Percentiles rank a stretch among this genome's conserved stretches.
Conservation (phyloP, 139 green algal species). For the Coccomyxa sp. region DNA sequence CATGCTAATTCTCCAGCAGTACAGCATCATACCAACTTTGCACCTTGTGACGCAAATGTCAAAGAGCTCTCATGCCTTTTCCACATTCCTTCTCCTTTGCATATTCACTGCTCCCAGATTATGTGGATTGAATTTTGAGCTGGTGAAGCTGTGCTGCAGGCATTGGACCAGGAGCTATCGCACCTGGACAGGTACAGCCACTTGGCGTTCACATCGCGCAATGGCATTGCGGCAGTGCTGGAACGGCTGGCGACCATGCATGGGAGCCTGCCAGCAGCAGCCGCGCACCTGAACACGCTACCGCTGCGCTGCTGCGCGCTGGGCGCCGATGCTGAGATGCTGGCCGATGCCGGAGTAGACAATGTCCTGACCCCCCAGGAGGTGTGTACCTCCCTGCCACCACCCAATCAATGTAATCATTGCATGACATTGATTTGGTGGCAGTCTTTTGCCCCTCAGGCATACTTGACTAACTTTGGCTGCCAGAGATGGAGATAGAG, state of each 20-base stretch:
- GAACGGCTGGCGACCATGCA: slow-evolving; percentile 24
- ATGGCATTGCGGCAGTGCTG: slow-evolving; percentile 58
- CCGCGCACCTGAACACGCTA: neutral
- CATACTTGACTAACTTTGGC: neutral
- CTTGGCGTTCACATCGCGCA: slow-evolving; percentile 61
- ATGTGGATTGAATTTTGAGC: neutral
- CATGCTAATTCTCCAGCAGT: neutral
- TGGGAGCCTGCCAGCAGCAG: neutral
- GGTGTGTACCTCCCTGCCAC: neutral
- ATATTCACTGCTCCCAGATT: neutral
- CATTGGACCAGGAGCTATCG: slow-evolving; percentile 12
- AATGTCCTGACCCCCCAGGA: slow-evolving; percentile 22
- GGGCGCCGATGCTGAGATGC: slow-evolving; percentile 35
- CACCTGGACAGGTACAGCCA: slow-evolving; percentile 28
- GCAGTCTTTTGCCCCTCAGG: too few species aligned
- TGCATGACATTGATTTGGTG: too few species aligned
- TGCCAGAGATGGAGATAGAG: too few species aligned
- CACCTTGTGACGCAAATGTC: neutral
- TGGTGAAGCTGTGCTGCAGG: slow-evolving; percentile 17
- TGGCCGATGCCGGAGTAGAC: slow-evolving; percentile 13
- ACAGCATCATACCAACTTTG: neutral
- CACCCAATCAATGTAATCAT: neutral
- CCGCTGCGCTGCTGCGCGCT: slow-evolving; percentile 28
- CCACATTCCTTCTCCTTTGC: neutral
- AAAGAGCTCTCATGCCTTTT: neutral